Percentiles rank a stretch among this genome's conserved stretches.
These are phyloP conservation scores for Phaeosphaeria sp. DNA, from an alignment of 2,329 filamentous ascomycete genomes.

Conservation along the genomic window DNA sequence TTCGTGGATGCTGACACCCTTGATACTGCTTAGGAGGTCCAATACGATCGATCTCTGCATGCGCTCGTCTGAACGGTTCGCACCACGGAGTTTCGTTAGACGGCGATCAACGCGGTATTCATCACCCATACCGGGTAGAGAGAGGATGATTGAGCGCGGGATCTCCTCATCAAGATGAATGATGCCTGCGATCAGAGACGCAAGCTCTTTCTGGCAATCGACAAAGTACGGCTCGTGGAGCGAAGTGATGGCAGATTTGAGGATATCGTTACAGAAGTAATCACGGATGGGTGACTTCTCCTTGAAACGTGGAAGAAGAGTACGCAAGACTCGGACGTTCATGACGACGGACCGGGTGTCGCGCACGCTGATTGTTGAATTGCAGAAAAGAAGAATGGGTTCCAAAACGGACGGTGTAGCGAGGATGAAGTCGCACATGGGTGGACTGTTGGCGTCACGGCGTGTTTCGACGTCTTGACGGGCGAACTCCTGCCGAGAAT, in stretches of 20 bases:
- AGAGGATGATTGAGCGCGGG: conserved; percentile 77
- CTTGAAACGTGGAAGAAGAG: conserved; percentile 79
- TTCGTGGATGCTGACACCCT: conserved; percentile 91
- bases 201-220: conserved; percentile 91
- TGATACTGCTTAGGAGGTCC: conserved; percentile 82
- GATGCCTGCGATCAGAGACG: conserved; percentile 84
- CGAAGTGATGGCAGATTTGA: conserved; percentile 87
- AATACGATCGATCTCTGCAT: conserved; percentile 82
- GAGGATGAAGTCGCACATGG: conserved; percentile 83
- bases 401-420: conserved; percentile 80
- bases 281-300: conserved; percentile 70
- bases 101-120: conserved; percentile 66
- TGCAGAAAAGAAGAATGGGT: conserved; percentile 88
- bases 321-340: conserved; percentile 84
- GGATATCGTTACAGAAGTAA: conserved; percentile 86
- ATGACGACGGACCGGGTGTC: conserved; percentile 88
- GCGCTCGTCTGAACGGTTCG: conserved; percentile 65
- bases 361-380: conserved; percentile 85
- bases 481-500: conserved; percentile 60
- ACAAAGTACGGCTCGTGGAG: conserved; percentile 97
- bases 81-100: conserved; percentile 44
- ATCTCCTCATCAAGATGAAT: conserved; percentile 77
- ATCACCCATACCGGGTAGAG: conserved; percentile 76
- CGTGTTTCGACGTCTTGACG: conserved; percentile 37
- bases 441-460: conserved; percentile 57